These are phyloP conservation scores for Lachancea quebecensis DNA, from an alignment of 805 yeast species.

Conservation along the genomic window DNA sequence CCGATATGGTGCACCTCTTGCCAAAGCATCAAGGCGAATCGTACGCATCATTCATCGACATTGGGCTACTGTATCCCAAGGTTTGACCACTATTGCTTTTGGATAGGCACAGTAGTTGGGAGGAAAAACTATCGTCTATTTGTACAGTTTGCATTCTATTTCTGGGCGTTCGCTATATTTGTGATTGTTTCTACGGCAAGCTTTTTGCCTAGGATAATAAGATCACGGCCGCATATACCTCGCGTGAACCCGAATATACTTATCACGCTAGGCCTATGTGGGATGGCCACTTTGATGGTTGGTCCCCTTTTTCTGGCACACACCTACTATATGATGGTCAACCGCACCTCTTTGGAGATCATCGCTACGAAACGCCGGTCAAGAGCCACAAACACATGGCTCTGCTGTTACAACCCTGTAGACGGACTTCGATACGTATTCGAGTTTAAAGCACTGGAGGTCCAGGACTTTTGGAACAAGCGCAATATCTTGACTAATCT, in stretches of 20 bases:
- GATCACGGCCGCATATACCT: conserved; percentile 16
- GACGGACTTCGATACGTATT: conserved; percentile 39
- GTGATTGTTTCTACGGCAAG: conserved; percentile 35
- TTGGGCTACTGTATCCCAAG: conserved; percentile 53
- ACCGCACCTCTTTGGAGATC: conserved; percentile 57
- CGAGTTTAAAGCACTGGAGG: conserved; percentile 26
- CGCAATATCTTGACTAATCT: conserved; percentile 20
- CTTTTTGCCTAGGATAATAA: conserved; percentile 25
- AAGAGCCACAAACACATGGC: conserved; percentile 17
- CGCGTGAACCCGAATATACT: conserved; percentile 43
- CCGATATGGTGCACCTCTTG: conserved; percentile 74
- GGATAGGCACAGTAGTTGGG: conserved; percentile 72
- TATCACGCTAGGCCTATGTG: conserved; percentile 39
- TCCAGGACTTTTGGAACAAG: conserved; percentile 20
- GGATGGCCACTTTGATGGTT: conserved; percentile 41
- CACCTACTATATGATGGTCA: conserved; percentile 37
- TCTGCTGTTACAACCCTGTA: conserved; percentile 27
- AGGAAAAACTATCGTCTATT: conserved; percentile 56
- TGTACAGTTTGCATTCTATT: conserved; percentile 41
- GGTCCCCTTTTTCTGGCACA: conserved; percentile 39
- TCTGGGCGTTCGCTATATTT: conserved; percentile 34
- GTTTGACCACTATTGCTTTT: conserved; percentile 80
- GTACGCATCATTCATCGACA: conserved; percentile 65
- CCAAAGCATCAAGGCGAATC: conserved; percentile 52
- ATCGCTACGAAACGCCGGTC: conserved; percentile 34